These are phyloP conservation scores for Xerocomellus amylosporus DNA, from an alignment of 768 basidiomycete genomes.

Conservation along the genomic window DNA sequence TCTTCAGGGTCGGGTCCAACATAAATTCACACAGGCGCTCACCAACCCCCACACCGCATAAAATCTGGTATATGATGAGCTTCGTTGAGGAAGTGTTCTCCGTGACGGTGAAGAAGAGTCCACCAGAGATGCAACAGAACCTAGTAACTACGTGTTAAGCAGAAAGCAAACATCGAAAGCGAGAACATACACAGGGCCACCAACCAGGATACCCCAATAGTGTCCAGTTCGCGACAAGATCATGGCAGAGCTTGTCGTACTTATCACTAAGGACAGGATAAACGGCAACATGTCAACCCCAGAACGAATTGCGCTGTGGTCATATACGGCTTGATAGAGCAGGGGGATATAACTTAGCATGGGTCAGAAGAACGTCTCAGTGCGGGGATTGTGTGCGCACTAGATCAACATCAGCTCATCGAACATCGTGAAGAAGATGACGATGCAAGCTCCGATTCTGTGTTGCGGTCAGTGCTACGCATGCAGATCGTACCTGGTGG, in stretches of 20 bases:
- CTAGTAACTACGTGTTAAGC: not conserved
- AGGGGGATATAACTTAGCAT: slow-evolving; percentile 16
- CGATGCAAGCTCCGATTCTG: slow-evolving; percentile 9
- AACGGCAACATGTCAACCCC: slow-evolving; percentile 24
- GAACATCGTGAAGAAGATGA: slow-evolving; percentile 16
- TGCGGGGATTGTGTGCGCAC: not conserved
- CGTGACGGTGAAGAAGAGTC: slow-evolving; percentile 8
- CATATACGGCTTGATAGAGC: slow-evolving; percentile 19
- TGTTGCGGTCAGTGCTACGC: not conserved
- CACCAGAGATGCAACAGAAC: slow-evolving; percentile 13
- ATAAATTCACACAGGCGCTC: not conserved
- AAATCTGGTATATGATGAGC: slow-evolving; percentile 11
- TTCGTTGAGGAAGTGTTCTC: slow-evolving; percentile 5
- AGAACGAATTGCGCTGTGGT: slow-evolving; percentile 18
- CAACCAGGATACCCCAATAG: slow-evolving; percentile 14
- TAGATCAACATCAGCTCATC: slow-evolving; percentile 6
- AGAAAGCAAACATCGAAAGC: not conserved
- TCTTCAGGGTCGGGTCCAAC: not conserved
- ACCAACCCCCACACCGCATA: slow-evolving; percentile 16
- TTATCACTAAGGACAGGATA: slow-evolving; percentile 11
- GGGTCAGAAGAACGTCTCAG: not conserved
- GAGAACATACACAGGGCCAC: slow-evolving; percentile 12
- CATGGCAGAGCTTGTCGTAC: slow-evolving; percentile 4
- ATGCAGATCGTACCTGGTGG: not conserved
- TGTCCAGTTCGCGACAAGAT: slow-evolving; percentile 12